phyloP scores from a whole-genome alignment of 176 grass and related monocot species.

The Rhynchospora pubera region DNA sequence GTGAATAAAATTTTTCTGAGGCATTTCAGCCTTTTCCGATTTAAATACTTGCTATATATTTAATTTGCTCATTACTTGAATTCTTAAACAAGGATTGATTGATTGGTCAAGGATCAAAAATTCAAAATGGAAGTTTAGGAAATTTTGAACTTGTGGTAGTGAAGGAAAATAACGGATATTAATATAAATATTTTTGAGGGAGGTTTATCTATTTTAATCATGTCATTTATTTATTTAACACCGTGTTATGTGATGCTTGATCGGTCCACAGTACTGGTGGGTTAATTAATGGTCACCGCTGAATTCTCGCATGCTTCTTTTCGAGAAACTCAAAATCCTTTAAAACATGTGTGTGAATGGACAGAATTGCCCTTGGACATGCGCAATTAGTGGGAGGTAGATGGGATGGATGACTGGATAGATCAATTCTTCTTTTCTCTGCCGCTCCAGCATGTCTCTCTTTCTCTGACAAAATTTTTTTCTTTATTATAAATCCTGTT shows the following conservation, averaged over 20 bases:
- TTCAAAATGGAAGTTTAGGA: too few species aligned
- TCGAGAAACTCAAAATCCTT: constrained; percentile 10
- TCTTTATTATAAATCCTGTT: background rate
- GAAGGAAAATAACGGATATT: too few species aligned
- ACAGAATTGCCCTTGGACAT: background rate
- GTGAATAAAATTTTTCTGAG: constrained; percentile 14
- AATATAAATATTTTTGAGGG: too few species aligned
- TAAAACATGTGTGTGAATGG: background rate
- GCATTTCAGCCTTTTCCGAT: background rate
- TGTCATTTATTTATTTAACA: too few species aligned
- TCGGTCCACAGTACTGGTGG: background rate
- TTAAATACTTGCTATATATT: background rate
- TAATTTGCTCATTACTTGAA: background rate
- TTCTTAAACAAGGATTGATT: too few species aligned
- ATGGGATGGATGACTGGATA: constrained; percentile 13
- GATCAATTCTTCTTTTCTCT: background rate
- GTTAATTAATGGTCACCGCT: background rate
- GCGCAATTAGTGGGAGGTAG: constrained; percentile 8
- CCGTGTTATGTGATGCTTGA: background rate
- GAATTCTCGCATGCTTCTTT: background rate
- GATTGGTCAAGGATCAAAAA: too few species aligned
- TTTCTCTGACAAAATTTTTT: constrained; percentile 9
- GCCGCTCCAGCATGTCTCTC: constrained; percentile 15
- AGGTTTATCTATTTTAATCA: too few species aligned
- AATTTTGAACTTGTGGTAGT: too few species aligned